Conservation (phyloP, 2,329 filamentous ascomycete species). For the Cordyceps cicadae region DNA sequence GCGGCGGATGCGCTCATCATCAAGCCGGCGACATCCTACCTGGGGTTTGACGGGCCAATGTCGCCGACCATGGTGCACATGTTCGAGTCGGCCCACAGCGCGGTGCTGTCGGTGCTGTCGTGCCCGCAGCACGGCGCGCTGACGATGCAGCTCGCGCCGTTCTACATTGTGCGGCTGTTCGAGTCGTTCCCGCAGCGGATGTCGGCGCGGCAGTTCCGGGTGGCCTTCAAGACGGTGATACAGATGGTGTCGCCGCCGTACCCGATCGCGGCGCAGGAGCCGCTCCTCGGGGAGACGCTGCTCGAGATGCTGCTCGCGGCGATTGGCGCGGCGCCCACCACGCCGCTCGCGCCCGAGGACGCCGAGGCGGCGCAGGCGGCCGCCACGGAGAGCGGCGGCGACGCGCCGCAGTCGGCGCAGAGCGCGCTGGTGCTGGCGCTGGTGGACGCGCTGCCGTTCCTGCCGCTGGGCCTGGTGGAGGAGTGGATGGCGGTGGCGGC, state of each 20-base stretch:
- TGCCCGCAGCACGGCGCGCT: constrained; percentile 68
- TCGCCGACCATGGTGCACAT: constrained; percentile 45
- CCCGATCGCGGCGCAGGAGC: constrained; percentile 61
- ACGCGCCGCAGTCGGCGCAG: constrained; percentile 60
- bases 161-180: constrained; percentile 77
- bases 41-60: constrained; percentile 40
- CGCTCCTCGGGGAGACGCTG: constrained; percentile 69
- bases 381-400: constrained; percentile 16
- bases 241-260: constrained; percentile 76
- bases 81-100: constrained; percentile 84
- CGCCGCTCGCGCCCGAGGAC: constrained; percentile 29
- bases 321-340: constrained; percentile 42
- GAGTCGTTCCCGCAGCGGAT: constrained; percentile 70
- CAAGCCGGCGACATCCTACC: constrained; percentile 65
- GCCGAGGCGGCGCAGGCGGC: constrained; percentile 24
- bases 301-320: constrained; percentile 67
- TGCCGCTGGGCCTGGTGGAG: constrained; percentile 61
- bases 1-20: constrained; percentile 67
- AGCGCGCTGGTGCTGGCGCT: constrained; percentile 67
- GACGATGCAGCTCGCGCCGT: constrained; percentile 64
- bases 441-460: constrained; percentile 67
- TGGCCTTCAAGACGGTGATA: constrained; percentile 80
- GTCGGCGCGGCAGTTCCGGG: constrained; percentile 75
- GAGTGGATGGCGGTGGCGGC: constrained; percentile 74
- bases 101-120: constrained; percentile 71